Conservation (phyloP, 1,284 basidiomycete genomes). For the Cryptococcus neoformans region DNA sequence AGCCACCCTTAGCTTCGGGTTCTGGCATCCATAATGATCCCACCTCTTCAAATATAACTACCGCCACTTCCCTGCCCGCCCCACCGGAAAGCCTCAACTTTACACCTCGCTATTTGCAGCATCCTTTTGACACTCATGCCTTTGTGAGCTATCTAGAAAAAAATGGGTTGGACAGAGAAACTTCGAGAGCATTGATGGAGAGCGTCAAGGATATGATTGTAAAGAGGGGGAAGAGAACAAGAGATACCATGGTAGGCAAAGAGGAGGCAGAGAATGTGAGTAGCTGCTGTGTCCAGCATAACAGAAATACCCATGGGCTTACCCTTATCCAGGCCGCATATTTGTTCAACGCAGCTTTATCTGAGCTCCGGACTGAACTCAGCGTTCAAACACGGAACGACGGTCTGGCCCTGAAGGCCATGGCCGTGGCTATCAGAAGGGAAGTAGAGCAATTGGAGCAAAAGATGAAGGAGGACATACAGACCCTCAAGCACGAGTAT, state of each 20-base stretch:
- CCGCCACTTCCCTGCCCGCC: conserved; percentile 15
- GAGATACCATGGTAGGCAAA: conserved; percentile 67
- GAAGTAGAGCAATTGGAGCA: conserved; percentile 85
- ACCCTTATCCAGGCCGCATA: conserved; percentile 75
- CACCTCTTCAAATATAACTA: not conserved
- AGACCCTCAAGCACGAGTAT: conserved; percentile 85
- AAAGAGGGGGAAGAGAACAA: conserved; percentile 69
- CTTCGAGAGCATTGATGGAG: conserved; percentile 77
- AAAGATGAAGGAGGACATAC: conserved; percentile 92
- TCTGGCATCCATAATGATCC: not conserved
- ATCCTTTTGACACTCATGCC: conserved; percentile 50
- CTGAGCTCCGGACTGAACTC: conserved; percentile 85
- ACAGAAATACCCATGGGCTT: not conserved
- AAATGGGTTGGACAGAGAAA: conserved; percentile 34
- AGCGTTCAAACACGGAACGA: conserved; percentile 82
- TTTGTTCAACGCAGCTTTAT: conserved; percentile 87
- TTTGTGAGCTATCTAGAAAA: conserved; percentile 46
- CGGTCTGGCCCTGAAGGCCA: conserved; percentile 70
- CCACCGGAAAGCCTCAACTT: conserved; percentile 16
- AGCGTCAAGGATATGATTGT: conserved; percentile 77
- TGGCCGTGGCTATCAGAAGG: conserved; percentile 71
- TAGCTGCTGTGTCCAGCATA: conserved; percentile 18
- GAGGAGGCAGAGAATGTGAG: conserved; percentile 90
- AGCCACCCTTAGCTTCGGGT: not conserved
- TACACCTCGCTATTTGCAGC: conserved; percentile 23